A percentile compares a stretch with the other conserved stretches of the same genome.
Conservation (phyloP, 2,329 filamentous ascomycete genomes). For the Arthroderma sp. region DNA sequence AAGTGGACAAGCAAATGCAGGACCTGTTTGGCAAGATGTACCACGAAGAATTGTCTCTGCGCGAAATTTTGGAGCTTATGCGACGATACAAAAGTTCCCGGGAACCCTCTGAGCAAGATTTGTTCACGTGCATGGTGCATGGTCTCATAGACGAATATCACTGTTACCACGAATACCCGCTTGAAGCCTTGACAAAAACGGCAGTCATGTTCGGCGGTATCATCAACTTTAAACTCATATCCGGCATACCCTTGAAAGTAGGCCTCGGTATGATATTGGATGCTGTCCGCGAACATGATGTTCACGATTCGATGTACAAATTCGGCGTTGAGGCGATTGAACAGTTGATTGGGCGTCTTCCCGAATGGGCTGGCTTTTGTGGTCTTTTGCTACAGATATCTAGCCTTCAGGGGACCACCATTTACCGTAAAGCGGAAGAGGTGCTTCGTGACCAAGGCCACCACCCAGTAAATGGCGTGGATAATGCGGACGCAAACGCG, state of each 20-base stretch:
- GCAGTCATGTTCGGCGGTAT: constrained; percentile 94
- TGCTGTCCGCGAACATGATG: constrained; percentile 70
- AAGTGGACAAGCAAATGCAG: constrained; percentile 85
- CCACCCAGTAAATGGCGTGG: constrained; percentile 44
- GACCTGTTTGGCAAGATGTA: constrained; percentile 98
- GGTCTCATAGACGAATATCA: constrained; percentile 94
- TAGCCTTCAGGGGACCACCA: constrained; percentile 70
- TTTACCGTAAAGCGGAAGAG: constrained; percentile 69
- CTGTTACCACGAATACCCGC: constrained; percentile 86
- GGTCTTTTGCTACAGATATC: constrained; percentile 70
- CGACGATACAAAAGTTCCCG: constrained; percentile 78
- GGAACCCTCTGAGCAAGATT: constrained; percentile 73
- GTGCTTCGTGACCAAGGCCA: constrained; percentile 57
- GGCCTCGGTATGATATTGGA: constrained; percentile 98
- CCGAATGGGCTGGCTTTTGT: constrained; percentile 94
- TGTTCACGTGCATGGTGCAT: constrained; percentile 98
- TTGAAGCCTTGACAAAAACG: constrained; percentile 91
- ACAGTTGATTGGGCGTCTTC: constrained; percentile 68
- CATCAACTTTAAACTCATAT: constrained; percentile 84
- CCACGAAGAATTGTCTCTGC: constrained; percentile 72
- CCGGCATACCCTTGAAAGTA: constrained; percentile 78
- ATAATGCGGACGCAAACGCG: constrained; percentile 26
- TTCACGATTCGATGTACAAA: constrained; percentile 89
- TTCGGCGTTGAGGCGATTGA: constrained; percentile 92
- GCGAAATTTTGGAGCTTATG: constrained; percentile 71